Percentiles rank a stretch among this genome's conserved stretches.
Evolutionary conservation across 176 grass and related monocot genomes (phyloP).

Genomic region (Avena insularis): DNA sequence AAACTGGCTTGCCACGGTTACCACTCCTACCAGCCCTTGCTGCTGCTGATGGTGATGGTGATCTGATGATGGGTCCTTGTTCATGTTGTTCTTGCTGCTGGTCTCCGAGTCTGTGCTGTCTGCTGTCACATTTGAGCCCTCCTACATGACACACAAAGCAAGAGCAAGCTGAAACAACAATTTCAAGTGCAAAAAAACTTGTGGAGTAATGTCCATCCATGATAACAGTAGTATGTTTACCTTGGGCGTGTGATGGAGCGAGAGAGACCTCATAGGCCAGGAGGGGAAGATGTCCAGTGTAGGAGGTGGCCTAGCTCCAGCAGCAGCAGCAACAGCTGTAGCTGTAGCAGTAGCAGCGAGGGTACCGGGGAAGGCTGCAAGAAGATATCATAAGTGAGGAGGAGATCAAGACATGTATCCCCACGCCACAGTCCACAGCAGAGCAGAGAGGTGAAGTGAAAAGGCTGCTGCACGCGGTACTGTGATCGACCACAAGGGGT

Average conservation of each 20-base stretch:
- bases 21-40: neutral
- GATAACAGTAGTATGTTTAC: constrained; percentile 33
- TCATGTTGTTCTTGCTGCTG: constrained; percentile 60
- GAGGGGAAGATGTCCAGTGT: constrained; percentile 95
- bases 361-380: constrained; percentile 66
- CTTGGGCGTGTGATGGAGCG: constrained; percentile 61
- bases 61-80: constrained; percentile 41
- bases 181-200: neutral
- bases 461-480: constrained; percentile 45
- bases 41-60: neutral
- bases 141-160: constrained; percentile 30
- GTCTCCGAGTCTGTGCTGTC: constrained; percentile 57
- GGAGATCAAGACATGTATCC: constrained; percentile 58
- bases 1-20: constrained; percentile 42
- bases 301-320: constrained; percentile 58
- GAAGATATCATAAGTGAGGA: constrained; percentile 57
- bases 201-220: neutral
- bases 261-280: constrained; percentile 74
- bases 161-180: neutral
- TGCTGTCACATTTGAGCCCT: constrained; percentile 51
- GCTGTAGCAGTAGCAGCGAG: constrained; percentile 38
- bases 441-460: constrained; percentile 39
- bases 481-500: constrained; percentile 52
- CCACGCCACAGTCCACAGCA: neutral
- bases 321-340: constrained; percentile 12